Evolutionary conservation across 805 yeast genomes (phyloP).

Genomic region (Priceomyces melissophilus): DNA sequence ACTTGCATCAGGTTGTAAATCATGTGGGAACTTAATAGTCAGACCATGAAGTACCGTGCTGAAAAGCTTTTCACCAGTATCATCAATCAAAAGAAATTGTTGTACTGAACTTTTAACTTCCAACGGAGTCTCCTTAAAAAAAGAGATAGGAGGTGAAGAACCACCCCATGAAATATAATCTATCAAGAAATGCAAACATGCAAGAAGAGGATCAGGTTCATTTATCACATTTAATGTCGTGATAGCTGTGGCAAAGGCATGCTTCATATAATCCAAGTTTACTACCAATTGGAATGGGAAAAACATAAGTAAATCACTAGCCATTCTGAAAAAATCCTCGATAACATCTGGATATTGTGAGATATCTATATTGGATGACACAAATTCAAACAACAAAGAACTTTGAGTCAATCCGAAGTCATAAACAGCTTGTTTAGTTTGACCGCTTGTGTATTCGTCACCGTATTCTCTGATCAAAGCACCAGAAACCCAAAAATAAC

Average conservation of each 20-base stretch:
- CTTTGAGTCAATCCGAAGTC: conserved; percentile 69
- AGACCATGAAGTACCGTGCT: conserved; percentile 60
- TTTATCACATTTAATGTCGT: conserved; percentile 48
- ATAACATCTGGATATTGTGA: conserved; percentile 60
- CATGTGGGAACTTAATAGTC: conserved; percentile 66
- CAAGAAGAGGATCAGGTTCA: conserved; percentile 67
- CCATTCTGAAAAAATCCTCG: conserved; percentile 84
- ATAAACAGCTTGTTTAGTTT: conserved; percentile 62
- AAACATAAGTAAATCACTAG: conserved; percentile 72
- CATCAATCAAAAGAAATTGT: conserved; percentile 36
- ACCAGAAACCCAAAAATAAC: conserved; percentile 90
- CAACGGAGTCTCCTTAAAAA: conserved; percentile 54
- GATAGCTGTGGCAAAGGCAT: conserved; percentile 58
- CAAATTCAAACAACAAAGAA: conserved; percentile 45
- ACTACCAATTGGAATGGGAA: conserved; percentile 54
- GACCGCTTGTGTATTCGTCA: conserved; percentile 46
- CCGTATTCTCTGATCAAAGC: conserved; percentile 71
- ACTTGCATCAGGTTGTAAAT: conserved; percentile 68
- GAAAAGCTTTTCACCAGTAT: conserved; percentile 57
- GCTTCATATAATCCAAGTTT: conserved; percentile 44
- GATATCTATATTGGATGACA: conserved; percentile 21
- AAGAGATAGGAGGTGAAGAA: conserved; percentile 73
- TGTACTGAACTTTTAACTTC: conserved; percentile 47
- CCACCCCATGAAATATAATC: conserved; percentile 87
- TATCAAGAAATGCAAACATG: conserved; percentile 71